Base-by-base conservation (phyloP, 768 basidiomycete genomes). In the Rhizopogon vulgaris region DNA sequence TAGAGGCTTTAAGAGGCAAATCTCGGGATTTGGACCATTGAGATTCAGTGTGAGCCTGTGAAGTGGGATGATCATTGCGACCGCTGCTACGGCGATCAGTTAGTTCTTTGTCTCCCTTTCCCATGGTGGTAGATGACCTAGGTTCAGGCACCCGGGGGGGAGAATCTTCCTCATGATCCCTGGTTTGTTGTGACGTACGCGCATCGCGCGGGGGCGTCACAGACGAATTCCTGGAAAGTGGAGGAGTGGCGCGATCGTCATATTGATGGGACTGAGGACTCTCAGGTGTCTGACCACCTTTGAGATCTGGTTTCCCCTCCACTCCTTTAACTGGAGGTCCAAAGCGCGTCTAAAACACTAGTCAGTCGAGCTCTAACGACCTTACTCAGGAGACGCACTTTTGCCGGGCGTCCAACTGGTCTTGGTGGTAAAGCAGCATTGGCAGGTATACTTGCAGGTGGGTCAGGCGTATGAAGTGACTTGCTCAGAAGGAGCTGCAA, bases 151-250 rank as follows among this genome's bases (percentile, higher is more conserved):
- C 3, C 14, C 41, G 57, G 17, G 39, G 48, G 36, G 22, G 14
- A 34, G 45, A 34, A 14, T 10, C 22, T 1, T 32, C 45, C 9
- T 8, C 32, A 1, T 46, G 18, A 18, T 32, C 18, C 32, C 4
- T 46, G 8, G 18, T 22, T 34, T 34, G 45, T 22, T 46, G 45
- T 15, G 14, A 34, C 22, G 18, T 40, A 43, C 61, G 62, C 30
- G 51, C 15, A 25, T 64, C 56, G 17, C 54, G 59, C 15, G 57
- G 14, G 7, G 63, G 60, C 3, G 43, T 2, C 55, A 56, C 57
- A 6, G 66, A 68, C 8, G 66, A 68, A 27, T 66, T 66, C 41
- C 66, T 58, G 9, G 66, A 69, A 38, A 45, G 53, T 6, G 66
- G 66, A 2, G 66, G 58, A 2, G 68, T 59, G 3, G 58, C 66